phyloP scores from a whole-genome alignment of 2,329 filamentous ascomycete genomes.

The Aspergillus ibericus region DNA sequence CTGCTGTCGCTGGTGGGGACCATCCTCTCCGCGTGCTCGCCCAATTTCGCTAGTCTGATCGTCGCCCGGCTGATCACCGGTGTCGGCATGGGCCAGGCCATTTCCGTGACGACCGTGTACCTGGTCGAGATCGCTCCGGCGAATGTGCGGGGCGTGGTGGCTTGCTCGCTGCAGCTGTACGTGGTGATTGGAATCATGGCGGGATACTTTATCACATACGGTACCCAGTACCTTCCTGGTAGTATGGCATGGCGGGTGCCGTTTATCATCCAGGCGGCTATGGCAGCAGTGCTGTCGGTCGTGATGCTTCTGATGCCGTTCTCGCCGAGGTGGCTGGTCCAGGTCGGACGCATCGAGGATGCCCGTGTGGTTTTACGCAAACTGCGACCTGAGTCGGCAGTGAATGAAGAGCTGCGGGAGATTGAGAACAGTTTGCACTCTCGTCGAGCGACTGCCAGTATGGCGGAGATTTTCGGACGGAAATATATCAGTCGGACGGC shows the following conservation, averaged over 20 bases:
- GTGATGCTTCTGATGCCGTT: slow-evolving; percentile 13
- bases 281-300: slow-evolving; percentile 1
- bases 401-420: slow-evolving; percentile 15
- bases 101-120: slow-evolving; percentile 17
- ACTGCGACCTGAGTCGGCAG: neutral
- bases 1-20: slow-evolving; percentile 12
- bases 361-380: slow-evolving; percentile 6
- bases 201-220: slow-evolving; percentile 15
- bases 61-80: slow-evolving; percentile 15
- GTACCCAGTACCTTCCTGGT: slow-evolving; percentile 9
- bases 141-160: slow-evolving; percentile 11
- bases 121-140: slow-evolving; percentile 16
- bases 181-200: slow-evolving; percentile 16
- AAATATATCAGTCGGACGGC: slow-evolving; percentile 15
- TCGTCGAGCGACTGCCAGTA: slow-evolving; percentile 9
- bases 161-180: slow-evolving; percentile 15
- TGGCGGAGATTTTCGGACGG: slow-evolving; percentile 13
- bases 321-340: slow-evolving; percentile 16
- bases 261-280: slow-evolving; percentile 12
- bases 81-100: slow-evolving; percentile 13
- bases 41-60: slow-evolving; percentile 13
- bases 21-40: slow-evolving; percentile 11
- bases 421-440: slow-evolving; percentile 21
- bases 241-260: slow-evolving; percentile 13
- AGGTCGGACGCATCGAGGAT: slow-evolving; percentile 8